phyloP scores from a whole-genome alignment of 2,329 filamentous ascomycete species.

The Allantophomopsis cytisporea region DNA sequence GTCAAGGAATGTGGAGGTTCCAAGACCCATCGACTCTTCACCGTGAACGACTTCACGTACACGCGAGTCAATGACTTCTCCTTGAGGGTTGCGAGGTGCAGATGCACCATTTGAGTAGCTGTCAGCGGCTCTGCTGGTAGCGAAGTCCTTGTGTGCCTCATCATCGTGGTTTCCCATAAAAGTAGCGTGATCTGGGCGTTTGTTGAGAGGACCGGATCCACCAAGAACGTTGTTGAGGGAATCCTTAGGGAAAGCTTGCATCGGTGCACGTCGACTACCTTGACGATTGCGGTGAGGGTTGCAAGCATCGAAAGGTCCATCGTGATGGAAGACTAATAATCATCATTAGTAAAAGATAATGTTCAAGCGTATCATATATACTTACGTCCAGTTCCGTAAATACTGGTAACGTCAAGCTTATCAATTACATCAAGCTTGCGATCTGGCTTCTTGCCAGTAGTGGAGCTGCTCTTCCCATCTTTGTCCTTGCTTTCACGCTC shows the following conservation, averaged over 20 bases:
- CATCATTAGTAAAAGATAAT: conserved; percentile 1
- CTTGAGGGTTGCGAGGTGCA: conserved; percentile 14
- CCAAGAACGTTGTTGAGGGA: conserved; percentile 88
- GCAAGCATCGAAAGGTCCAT: conserved; percentile 92
- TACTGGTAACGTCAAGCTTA: conserved; percentile 89
- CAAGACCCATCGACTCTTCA: conserved; percentile 69
- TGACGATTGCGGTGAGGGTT: conserved; percentile 89
- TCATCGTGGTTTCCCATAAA: conserved; percentile 69
- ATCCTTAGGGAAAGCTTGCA: conserved; percentile 90
- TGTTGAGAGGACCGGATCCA: conserved; percentile 73
- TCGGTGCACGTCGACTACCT: conserved; percentile 71
- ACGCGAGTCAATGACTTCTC: conserved; percentile 36
- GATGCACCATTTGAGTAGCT: conserved; percentile 26
- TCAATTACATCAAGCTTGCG: conserved; percentile 75
- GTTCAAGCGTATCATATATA: conserved; percentile 11
- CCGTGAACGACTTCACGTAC: conserved; percentile 63
- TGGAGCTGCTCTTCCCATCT: conserved; percentile 12
- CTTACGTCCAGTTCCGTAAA: conserved; percentile 84
- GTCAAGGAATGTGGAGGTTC: conserved; percentile 91
- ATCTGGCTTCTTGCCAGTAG: conserved; percentile 15
- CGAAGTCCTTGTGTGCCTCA: conserved; percentile 81
- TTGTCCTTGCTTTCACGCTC: conserved; percentile 23
- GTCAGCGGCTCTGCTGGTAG: conserved; percentile 24
- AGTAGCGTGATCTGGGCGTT: conserved; percentile 69
- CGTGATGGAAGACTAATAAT: conserved; percentile 81